Percentiles rank a stretch among this genome's conserved stretches.
phyloP scores from a whole-genome alignment of 306 rosid genomes.

The Vicia faba region DNA sequence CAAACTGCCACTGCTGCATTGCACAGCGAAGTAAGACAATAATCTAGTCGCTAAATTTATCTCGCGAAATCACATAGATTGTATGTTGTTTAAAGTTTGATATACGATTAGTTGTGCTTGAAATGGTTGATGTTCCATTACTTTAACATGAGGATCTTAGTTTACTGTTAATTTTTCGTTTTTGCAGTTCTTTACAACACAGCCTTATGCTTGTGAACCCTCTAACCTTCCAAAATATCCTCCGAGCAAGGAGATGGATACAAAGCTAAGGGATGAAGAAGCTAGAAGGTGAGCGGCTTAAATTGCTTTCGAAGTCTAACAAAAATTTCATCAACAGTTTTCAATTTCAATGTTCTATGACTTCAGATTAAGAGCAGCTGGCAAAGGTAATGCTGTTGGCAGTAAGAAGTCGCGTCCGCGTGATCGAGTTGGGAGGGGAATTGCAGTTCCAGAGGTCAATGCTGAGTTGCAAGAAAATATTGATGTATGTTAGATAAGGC shows the following conservation, averaged over 20 bases:
- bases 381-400: conserved; percentile 72
- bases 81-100: conserved; percentile 9
- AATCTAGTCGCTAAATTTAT: conserved; percentile 19
- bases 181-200: conserved; percentile 72
- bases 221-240: conserved; percentile 92
- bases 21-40: conserved; percentile 70
- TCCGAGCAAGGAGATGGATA: conserved; percentile 91
- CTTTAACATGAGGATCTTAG: background rate
- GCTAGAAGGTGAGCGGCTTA: conserved; percentile 67
- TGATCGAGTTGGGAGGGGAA: conserved; percentile 70
- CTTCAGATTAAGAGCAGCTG: conserved; percentile 76
- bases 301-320: conserved; percentile 22
- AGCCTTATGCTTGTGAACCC: conserved; percentile 86
- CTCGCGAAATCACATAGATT: background rate
- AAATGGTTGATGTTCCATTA: background rate
- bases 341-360: conserved; percentile 43
- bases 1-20: conserved; percentile 81
- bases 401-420: conserved; percentile 76
- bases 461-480: conserved; percentile 93
- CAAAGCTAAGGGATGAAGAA: conserved; percentile 82
- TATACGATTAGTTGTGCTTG: conserved; percentile 10
- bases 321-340: conserved; percentile 9
- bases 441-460: conserved; percentile 87
- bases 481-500: conserved; percentile 62
- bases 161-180: conserved; percentile 24